These are phyloP conservation scores for Rhypophila decipiens DNA, from an alignment of 495 filamentous ascomycete genomes.

Conservation along the genomic window DNA sequence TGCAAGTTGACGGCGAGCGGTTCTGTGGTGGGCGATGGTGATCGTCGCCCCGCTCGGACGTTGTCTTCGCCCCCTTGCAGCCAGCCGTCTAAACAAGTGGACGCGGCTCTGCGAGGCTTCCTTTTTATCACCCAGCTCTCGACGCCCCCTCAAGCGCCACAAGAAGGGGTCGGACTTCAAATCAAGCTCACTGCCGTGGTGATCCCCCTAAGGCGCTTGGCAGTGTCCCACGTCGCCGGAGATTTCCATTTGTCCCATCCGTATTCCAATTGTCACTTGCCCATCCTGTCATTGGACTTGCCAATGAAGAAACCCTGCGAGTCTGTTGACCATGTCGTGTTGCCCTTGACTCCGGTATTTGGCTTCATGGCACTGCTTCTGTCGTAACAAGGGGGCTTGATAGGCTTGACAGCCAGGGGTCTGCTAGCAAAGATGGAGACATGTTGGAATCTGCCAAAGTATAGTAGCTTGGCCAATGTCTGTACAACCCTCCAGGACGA, in stretches of 20 bases:
- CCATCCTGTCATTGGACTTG: background rate
- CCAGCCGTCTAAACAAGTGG: too few species aligned
- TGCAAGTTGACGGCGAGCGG: too few species aligned
- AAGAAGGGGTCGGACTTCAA: background rate
- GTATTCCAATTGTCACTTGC: background rate
- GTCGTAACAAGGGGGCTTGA: too few species aligned
- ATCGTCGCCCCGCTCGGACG: constrained; percentile 10
- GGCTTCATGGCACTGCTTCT: background rate
- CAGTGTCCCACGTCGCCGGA: background rate
- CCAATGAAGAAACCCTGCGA: background rate
- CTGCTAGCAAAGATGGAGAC: too few species aligned
- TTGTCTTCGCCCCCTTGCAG: constrained; percentile 1
- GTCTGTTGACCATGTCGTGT: too few species aligned
- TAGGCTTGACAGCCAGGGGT: background rate
- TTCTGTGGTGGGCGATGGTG: too few species aligned
- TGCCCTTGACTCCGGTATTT: too few species aligned
- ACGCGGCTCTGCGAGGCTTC: constrained; percentile 9
- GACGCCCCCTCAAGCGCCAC: constrained; percentile 4
- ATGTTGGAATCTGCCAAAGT: too few species aligned
- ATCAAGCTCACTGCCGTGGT: background rate
- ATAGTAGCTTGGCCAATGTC: too few species aligned
- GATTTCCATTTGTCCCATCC: background rate
- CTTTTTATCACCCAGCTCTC: constrained; percentile 4
- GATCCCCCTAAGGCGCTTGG: background rate
- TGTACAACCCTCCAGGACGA: too few species aligned